Evolutionary conservation across 2,329 filamentous ascomycete species (phyloP), one percentile per base, ranked within the genome.

Genomic region (Xylaria sp.): DNA sequence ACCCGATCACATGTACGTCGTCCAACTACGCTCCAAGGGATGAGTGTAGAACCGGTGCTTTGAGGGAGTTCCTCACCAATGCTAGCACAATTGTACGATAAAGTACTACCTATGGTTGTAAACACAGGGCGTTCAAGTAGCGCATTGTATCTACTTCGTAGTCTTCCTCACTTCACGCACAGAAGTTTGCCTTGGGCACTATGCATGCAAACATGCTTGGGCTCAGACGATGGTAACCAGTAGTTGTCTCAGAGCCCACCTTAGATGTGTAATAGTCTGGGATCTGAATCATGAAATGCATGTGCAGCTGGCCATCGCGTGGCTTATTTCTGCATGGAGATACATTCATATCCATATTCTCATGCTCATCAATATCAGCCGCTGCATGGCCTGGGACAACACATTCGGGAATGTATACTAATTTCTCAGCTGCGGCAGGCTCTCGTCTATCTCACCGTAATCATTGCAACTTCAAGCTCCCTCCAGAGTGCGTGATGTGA

Each of bases 131-230:
- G 15, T 60, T 34, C 13, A 13, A 50, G 41, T 39, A 13, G 28
- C 39, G 41, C 61, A 64, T 37, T 56, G 41, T 57, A 34, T 41
- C 55, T 52, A 46, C 37, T 37, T 54, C 48, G 39, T 37, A 48
- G 23, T 18, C 44, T 25, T 39, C 8, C 13, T 41, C 8, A 23
- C n/a, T 13, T 20, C 20, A 23, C 23, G 18, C 15, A 13, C n/a
- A 10, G 23, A 23, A 65, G 20, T 60, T 37, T 37, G 37, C 63
- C 56, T 60, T 66, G 50, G 63, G 63, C 37, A 65, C 48, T 44
- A 28, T 55, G 56, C 56, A 66, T 60, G 8, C 10, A 32, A 32
- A 32, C 25, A 20, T 32, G 13, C 15, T 60, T 37, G 9, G 55
- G 46, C 48, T 65, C 13, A 7, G 28, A 15, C 10, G 10, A 46